Evolutionary conservation across 2,329 filamentous ascomycete species (phyloP), one percentile per base, ranked within the genome.

Genomic region (Epichloe scottii): DNA sequence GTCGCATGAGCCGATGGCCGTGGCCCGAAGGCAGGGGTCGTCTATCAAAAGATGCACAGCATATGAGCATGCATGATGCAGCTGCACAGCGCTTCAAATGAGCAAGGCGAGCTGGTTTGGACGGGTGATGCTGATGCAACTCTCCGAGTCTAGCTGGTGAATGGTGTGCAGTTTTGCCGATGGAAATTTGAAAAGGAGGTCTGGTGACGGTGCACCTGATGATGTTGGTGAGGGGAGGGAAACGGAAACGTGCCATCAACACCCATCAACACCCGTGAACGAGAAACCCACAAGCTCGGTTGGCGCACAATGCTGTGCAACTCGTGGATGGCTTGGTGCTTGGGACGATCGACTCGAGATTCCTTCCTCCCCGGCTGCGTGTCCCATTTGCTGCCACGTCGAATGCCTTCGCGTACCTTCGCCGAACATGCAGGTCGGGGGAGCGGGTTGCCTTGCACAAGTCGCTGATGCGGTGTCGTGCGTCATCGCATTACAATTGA

Each of bases 61-160:
- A 51, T 48, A 34, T 48, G 23, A 41, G 42, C 53, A 8, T 53
- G 53, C 51, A 55, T 53, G 30, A 38, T 47, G 54, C 49, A 47
- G 49, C 46, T 51, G 49, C 48, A 33, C 14, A 46, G 30, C 30
- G 40, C 49, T 26, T 33, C 40, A 40, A 49, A 26, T 42, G 46
- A 10, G 38, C 35, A 39, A 14, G 19, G 17, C 33, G 38, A 26
- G 15, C 21, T 19, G 19, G 5, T 21, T 23, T n/a, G 44, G 34
- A 46, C 44, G 19, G 37, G 34, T 37, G 33, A 37, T 37, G 1
- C 6, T 40, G 38, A n/a, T 40, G 15, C 3, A 3, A 40, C n/a
- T 30, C 8, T 30, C 8, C 26, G 26, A 30, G 26, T 10, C 21
- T 23, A 23, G 21, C 21, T 23, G 21, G 21, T 23, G 21, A n/a